Base-by-base conservation (phyloP, 345 rosid genomes). In the Noccaea caerulescens region DNA sequence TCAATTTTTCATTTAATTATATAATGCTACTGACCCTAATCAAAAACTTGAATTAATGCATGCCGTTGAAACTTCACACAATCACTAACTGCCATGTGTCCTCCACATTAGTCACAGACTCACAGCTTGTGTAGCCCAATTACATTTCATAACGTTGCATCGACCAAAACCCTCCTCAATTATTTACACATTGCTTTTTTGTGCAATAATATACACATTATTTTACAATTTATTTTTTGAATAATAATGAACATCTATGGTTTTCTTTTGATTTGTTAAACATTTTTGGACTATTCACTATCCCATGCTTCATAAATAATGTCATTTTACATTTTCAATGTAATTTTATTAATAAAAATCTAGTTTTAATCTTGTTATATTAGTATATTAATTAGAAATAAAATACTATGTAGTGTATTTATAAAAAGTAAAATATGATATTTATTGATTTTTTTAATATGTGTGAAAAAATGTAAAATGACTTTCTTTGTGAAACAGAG, bases 11-110 rank as follows among this genome's bases (percentile, higher is more conserved):
- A 49, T 59, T 47, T 49, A 47, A 12, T 5, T 8, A 34, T 3
- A 12, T 47, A 58, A 41, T 71, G 43, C 25, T 2, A 27, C 42
- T 16, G 43, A 30, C 60, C 60, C 68, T 44, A 71, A 16, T 47
- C 58, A 47, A 9, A 69, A 23, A 32, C 41, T 68, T 57, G 1
- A 57, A 37, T 46, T 23, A 69, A 45, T 45, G n/a, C 36, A 10
- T 36, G 12, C 55, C 13, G 14, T 45, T 45, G 46, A 68, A 34
- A 34, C 25, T 18, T 33, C 45, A 68, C 13, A 68, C 38, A 23
- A 46, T 13, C 33, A 13, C 14, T 53, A 30, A 54, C 32, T 23
- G 66, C 50, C 73, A 58, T 25, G 45, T 69, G 73, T 57, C 37
- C 5, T 57, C 57, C 47, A 42, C 37, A n/a, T 60, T 18, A 25